phyloP scores from a whole-genome alignment of 805 yeast species.

The Candida gorgasii region DNA sequence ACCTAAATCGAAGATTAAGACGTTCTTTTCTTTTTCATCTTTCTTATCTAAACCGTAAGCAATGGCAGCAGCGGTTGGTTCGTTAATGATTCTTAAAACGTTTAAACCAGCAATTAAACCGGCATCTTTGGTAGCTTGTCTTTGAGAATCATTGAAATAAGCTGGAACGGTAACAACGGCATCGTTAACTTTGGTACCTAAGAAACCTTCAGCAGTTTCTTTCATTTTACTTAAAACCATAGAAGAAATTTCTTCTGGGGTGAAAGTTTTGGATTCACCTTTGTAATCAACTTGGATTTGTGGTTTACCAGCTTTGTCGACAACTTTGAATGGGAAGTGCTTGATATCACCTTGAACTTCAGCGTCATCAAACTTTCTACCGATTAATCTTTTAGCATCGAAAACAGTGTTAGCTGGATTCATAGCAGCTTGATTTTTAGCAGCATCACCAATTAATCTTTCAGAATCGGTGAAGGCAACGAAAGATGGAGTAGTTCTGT shows the following conservation, averaged over 20 bases:
- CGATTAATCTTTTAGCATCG: constrained; percentile 92
- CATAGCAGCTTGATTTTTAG: constrained; percentile 96
- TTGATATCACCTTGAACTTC: constrained; percentile 63
- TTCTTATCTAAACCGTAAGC: constrained; percentile 54
- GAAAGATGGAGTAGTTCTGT: constrained; percentile 95
- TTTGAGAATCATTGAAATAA: constrained; percentile 95
- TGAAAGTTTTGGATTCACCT: constrained; percentile 85
- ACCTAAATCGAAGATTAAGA: constrained; percentile 50
- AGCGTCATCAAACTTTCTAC: constrained; percentile 81
- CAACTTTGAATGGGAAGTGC: constrained; percentile 84
- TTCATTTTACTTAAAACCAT: constrained; percentile 90
- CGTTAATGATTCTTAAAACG: constrained; percentile 92
- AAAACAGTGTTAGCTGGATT: constrained; percentile 91
- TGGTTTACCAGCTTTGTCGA: constrained; percentile 76
- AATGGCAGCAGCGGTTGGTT: constrained; percentile 89
- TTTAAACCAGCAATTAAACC: constrained; percentile 96
- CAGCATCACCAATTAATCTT: constrained; percentile 95
- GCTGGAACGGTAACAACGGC: constrained; percentile 98
- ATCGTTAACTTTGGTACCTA: constrained; percentile 55
- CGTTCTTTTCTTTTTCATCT: constrained; percentile 64
- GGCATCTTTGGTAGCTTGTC: constrained; percentile 98
- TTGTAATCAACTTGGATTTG: constrained; percentile 81
- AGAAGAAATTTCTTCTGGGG: constrained; percentile 94
- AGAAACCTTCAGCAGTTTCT: constrained; percentile 89
- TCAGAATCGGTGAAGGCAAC: constrained; percentile 94